Evolutionary conservation across 257 asterid genomes (phyloP).

Genomic region (Solanum megistacrolobum): DNA sequence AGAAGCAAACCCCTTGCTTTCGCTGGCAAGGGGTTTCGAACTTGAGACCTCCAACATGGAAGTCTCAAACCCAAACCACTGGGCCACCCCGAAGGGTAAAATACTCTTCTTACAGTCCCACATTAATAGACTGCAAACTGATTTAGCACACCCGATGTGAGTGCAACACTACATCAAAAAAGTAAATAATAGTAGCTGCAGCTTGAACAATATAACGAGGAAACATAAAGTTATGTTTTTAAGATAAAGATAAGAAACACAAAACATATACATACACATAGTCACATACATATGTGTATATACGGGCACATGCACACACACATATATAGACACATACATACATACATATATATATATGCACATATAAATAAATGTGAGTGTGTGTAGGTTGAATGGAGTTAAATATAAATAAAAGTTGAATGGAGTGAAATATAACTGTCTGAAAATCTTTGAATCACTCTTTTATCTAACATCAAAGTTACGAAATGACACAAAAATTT

Average conservation of each 20-base stretch:
- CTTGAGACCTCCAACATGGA: too few species aligned
- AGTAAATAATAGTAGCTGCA: neutral
- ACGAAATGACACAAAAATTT: neutral
- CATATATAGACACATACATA: too few species aligned
- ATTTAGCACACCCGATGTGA: neutral
- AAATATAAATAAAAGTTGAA: neutral
- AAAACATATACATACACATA: neutral
- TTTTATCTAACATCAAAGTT: neutral
- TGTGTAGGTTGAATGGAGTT: neutral
- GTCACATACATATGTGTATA: neutral
- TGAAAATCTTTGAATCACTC: neutral
- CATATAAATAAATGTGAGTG: neutral
- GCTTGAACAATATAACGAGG: neutral
- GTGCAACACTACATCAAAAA: neutral
- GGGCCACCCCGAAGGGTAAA: neutral
- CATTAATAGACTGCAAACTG: neutral
- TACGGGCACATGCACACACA: neutral
- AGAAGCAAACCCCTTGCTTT: too few species aligned
- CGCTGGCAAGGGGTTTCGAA: too few species aligned
- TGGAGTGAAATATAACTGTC: neutral
- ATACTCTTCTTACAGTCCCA: neutral
- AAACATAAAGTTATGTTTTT: neutral
- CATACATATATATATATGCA: neutral
- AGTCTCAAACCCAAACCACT: too few species aligned
- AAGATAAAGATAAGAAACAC: neutral